A percentile compares a stretch with the other conserved stretches of the same genome.
These are phyloP conservation scores for Neurospora sp. DNA, from an alignment of 495 filamentous ascomycete genomes.

Conservation along the genomic window DNA sequence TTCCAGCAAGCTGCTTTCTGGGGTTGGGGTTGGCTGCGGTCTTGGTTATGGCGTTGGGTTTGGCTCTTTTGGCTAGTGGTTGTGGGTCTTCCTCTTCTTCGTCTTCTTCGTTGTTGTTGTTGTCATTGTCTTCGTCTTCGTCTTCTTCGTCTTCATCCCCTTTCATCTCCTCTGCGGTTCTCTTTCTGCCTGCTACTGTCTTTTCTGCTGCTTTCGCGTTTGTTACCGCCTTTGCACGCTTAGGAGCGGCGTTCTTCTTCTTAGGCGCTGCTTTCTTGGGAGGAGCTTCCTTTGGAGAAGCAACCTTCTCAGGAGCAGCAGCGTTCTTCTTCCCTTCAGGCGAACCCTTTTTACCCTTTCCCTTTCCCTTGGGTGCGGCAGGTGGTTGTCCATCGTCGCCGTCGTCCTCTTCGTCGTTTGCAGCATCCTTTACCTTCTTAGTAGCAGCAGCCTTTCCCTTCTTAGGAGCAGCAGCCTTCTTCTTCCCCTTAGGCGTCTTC, in stretches of 20 bases:
- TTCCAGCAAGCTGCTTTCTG: background rate
- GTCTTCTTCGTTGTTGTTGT: background rate
- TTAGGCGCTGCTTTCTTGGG: background rate
- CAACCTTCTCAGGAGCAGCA: background rate
- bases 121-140: background rate
- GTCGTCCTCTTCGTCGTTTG: background rate
- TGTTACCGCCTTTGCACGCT: background rate
- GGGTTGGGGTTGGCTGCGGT: background rate
- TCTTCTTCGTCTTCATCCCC: background rate
- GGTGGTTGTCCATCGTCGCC: background rate
- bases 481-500: background rate
- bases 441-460: background rate
- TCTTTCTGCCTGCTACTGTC: background rate
- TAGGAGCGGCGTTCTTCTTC: background rate
- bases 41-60: background rate
- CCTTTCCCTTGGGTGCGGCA: background rate
- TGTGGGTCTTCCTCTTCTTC: background rate
- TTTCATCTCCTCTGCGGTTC: background rate
- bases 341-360: background rate
- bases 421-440: background rate
- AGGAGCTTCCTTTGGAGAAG: background rate
- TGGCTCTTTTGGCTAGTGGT: background rate
- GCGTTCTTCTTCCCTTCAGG: background rate
- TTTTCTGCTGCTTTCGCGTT: background rate
- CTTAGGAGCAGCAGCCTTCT: background rate